phyloP scores from a whole-genome alignment of 202 grass and related monocot genomes.

The Zoysia matrella region DNA sequence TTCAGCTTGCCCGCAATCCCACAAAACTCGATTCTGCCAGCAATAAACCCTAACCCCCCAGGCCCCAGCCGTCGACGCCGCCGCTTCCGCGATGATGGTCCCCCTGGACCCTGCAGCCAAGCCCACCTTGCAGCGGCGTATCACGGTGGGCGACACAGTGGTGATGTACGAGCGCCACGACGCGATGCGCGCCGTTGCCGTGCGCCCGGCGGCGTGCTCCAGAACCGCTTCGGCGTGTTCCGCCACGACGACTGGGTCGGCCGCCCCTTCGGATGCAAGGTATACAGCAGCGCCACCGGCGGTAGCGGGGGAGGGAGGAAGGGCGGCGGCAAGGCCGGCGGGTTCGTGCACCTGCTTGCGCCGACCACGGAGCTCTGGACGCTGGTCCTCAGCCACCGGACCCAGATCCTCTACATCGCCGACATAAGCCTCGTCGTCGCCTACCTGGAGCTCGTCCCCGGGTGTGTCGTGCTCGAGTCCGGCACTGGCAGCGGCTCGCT shows the following conservation, averaged over 20 bases:
- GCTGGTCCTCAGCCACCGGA: constrained; percentile 86
- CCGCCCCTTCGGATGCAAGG: constrained; percentile 78
- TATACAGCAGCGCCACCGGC: constrained; percentile 47
- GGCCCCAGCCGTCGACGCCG: not conserved
- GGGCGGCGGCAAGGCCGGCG: constrained; percentile 40
- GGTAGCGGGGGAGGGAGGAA: constrained; percentile 38
- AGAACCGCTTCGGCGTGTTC: constrained; percentile 87
- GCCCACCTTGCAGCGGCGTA: constrained; percentile 54
- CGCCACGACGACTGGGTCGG: constrained; percentile 85
- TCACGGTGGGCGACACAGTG: constrained; percentile 73
- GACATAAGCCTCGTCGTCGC: constrained; percentile 87
- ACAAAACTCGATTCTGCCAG: not conserved
- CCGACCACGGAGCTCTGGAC: constrained; percentile 93
- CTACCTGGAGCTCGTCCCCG: constrained; percentile 78
- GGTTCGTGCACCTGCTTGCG: constrained; percentile 78
- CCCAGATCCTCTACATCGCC: constrained; percentile 85
- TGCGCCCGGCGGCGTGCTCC: constrained; percentile 56
- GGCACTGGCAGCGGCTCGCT: constrained; percentile 82
- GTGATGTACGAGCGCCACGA: constrained; percentile 58
- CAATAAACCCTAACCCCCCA: constrained; percentile 8
- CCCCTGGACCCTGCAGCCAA: constrained; percentile 49
- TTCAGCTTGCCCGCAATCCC: not conserved
- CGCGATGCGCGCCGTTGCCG: constrained; percentile 28
- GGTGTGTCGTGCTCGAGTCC: constrained; percentile 83
- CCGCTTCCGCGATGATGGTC: constrained; percentile 44